A percentile compares a stretch with the other conserved stretches of the same genome.
Conservation (phyloP, 257 asterid species). For the Solanum lycopersicoides region DNA sequence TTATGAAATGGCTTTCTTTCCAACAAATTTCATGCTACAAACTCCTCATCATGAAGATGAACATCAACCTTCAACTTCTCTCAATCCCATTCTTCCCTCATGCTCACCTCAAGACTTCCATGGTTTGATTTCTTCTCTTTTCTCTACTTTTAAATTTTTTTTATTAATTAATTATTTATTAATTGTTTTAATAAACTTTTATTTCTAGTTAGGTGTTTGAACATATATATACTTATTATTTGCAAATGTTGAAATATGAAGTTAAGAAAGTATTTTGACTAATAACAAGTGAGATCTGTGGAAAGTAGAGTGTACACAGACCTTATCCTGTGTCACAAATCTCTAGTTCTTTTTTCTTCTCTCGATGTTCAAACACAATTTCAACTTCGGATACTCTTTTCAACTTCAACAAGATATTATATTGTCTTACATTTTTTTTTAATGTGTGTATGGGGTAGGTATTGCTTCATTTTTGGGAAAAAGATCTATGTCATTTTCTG, state of each 20-base stretch:
- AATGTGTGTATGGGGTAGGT: slow-evolving; percentile 3
- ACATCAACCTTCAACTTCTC: slow-evolving; percentile 31
- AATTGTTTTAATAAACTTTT: background rate
- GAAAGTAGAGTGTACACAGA: background rate
- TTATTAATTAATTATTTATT: too few relatives aligned
- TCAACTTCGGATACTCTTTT: background rate
- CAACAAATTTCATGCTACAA: slow-evolving; percentile 77
- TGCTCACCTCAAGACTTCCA: slow-evolving; percentile 28
- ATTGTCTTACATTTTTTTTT: background rate
- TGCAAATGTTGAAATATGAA: background rate
- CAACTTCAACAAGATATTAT: background rate
- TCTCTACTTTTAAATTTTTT: background rate
- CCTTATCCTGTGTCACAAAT: too few relatives aligned
- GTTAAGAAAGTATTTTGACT: background rate
- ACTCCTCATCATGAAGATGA: slow-evolving; percentile 44
- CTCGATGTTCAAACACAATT: background rate
- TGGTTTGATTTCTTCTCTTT: slow-evolving; percentile 9
- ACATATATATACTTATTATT: background rate
- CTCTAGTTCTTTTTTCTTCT: background rate
- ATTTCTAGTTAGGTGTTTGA: background rate
- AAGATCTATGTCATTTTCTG: slow-evolving; percentile 38
- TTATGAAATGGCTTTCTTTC: slow-evolving; percentile 62
- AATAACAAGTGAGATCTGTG: background rate
- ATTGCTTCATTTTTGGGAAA: slow-evolving; percentile 29
- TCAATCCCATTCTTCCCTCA: slow-evolving; percentile 21